A percentile compares a stretch with the other conserved stretches of the same genome.
Conservation (phyloP, 1,139 yeast species). For the Lodderomyces metapsilosis region DNA sequence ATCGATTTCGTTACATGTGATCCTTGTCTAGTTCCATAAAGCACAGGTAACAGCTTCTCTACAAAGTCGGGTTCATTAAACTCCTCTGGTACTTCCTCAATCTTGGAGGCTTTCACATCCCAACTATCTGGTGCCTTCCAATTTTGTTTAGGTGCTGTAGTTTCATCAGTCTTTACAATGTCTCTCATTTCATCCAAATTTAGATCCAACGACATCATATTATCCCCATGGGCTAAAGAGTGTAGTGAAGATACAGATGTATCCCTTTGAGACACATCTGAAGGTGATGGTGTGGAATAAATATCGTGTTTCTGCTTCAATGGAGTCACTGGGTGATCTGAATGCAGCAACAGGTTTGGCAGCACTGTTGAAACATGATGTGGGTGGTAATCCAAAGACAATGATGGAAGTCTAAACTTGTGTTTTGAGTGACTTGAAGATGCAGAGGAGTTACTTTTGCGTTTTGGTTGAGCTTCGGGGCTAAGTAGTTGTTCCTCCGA, state of each 20-base stretch:
- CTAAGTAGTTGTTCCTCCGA: slow-evolving; percentile 5
- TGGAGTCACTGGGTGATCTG: slow-evolving; percentile 3
- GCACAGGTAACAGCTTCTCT: slow-evolving; percentile 23
- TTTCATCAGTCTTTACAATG: slow-evolving; percentile 38
- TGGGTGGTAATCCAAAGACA: slow-evolving; percentile 25
- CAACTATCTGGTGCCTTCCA: slow-evolving; percentile 82
- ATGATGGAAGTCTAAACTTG: slow-evolving; percentile 39
- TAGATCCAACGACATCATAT: slow-evolving; percentile 27
- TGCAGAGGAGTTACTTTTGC: slow-evolving; percentile 16
- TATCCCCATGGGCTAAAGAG: slow-evolving; percentile 6
- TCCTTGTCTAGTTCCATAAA: slow-evolving; percentile 35
- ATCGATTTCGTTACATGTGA: slow-evolving; percentile 21
- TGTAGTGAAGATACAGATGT: slow-evolving; percentile 3
- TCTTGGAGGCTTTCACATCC: slow-evolving; percentile 53
- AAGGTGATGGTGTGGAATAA: slow-evolving; percentile 3
- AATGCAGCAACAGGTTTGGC: slow-evolving; percentile 12
- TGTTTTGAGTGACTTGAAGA: slow-evolving; percentile 23
- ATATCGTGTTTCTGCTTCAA: background rate
- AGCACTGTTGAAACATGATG: slow-evolving; percentile 9
- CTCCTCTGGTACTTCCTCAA: slow-evolving; percentile 8
- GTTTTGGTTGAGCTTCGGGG: slow-evolving; percentile 7
- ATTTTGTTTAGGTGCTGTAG: slow-evolving; percentile 8
- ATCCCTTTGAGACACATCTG: slow-evolving; percentile 5
- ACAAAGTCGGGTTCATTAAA: slow-evolving; percentile 6
- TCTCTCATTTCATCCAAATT: slow-evolving; percentile 57